Conservation (phyloP, 192 early-diverging fungal genomes). For the Coemansia sp. region DNA sequence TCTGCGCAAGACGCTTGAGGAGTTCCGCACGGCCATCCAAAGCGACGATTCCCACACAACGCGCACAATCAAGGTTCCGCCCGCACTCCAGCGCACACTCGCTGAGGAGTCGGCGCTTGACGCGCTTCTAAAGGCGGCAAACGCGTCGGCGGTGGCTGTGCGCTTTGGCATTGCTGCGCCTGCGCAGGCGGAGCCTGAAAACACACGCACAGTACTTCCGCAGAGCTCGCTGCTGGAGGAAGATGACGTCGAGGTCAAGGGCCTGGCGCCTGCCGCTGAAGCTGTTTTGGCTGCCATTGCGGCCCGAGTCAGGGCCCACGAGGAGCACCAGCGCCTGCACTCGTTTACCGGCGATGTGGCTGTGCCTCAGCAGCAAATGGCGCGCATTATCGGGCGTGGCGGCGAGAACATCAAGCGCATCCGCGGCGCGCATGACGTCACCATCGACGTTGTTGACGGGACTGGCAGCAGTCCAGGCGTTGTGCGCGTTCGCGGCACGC, state of each 20-base stretch:
- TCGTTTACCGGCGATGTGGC: conserved; percentile 70
- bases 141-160: conserved; percentile 61
- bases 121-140: conserved; percentile 59
- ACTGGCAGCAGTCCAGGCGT: conserved; percentile 28
- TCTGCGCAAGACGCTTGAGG: conserved; percentile 60
- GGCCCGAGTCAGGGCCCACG: conserved; percentile 68
- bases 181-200: conserved; percentile 36
- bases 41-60: conserved; percentile 70
- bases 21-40: conserved; percentile 67
- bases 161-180: conserved; percentile 63
- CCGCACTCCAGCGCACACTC: conserved; percentile 75
- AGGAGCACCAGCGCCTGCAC: conserved; percentile 70
- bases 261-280: conserved; percentile 77
- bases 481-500: conserved; percentile 79
- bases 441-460: conserved; percentile 59
- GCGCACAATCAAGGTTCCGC: conserved; percentile 63
- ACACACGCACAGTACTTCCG: conserved; percentile 54
- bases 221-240: conserved; percentile 55
- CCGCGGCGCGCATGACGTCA: conserved; percentile 75
- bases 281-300: conserved; percentile 70
- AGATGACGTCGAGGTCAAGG: conserved; percentile 79
- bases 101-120: conserved; percentile 73
- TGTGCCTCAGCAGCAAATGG: conserved; percentile 68
- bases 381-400: conserved; percentile 88
- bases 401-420: conserved; percentile 82